phyloP scores from a whole-genome alignment of 805 yeast genomes.

The Huiozyma sinensis region DNA sequence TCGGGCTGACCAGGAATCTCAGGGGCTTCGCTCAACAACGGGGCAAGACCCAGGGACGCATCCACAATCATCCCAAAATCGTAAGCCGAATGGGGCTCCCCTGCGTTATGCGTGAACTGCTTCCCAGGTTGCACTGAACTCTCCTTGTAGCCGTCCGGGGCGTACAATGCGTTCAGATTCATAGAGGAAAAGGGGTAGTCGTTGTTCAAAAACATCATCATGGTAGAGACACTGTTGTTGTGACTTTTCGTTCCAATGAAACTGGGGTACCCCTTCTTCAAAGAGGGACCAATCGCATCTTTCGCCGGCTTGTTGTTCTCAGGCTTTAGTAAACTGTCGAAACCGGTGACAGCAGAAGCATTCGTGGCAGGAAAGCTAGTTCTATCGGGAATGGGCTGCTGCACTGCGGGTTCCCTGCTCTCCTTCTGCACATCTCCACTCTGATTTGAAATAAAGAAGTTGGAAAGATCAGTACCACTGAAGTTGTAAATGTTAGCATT shows the following conservation, averaged over 20 bases:
- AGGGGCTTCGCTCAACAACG: conserved; percentile 31
- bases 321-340: background rate
- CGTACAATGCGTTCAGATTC: conserved; percentile 2
- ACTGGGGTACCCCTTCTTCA: background rate
- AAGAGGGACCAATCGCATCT: background rate
- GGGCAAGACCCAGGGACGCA: conserved; percentile 69
- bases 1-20: background rate
- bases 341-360: background rate
- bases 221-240: conserved; percentile 4
- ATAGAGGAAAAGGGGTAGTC: conserved; percentile 6
- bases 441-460: conserved; percentile 4
- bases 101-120: background rate
- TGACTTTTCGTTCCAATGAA: background rate
- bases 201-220: conserved; percentile 8
- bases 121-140: background rate
- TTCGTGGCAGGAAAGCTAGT: background rate
- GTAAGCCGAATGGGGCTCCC: background rate
- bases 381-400: background rate
- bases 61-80: conserved; percentile 64
- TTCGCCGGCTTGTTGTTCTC: background rate
- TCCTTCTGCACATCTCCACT: background rate
- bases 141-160: background rate
- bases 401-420: background rate
- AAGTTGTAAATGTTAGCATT: conserved; percentile 14
- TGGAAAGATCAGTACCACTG: conserved; percentile 15